Base-by-base conservation (phyloP, 2,329 filamentous ascomycete genomes). In the Ophiognomonia clavigignenti-juglandacearum region DNA sequence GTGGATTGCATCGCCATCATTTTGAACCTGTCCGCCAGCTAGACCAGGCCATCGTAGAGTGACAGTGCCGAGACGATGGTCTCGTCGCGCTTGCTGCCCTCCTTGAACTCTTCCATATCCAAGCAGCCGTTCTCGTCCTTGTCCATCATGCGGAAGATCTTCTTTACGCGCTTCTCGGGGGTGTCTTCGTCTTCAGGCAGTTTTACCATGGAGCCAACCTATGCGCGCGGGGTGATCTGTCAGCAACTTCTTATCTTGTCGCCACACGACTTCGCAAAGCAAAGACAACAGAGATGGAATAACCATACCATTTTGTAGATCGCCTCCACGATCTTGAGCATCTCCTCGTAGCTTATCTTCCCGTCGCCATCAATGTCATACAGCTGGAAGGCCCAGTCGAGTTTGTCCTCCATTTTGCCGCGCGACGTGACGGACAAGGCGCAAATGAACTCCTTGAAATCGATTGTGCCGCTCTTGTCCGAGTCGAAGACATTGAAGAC, bases 131-230 rank as follows among this genome's bases (percentile, higher is more conserved):
- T 97, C 73, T 97, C 92, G 66, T 98, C 93, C 78, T 98, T 98
- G 76, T 98, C 93, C 93, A 98, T 98, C 93, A 97, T 97, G 61
- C 86, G 80, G 77, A 98, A 98, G 68, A 98, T 97, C 77, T 98
- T 98, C 69, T 78, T 83, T 54, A 98, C 93, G 55, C 93, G 86
- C 76, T 98, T 98, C 77, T 97, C 92, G 16, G 93, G 93, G 48
- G 93, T 98, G 71, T 98, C 92, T 74, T 98, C 93, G 71, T 98
- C 93, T 68, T 96, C 90, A 43, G 93, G 93, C 37, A 98, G 78
- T 70, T 97, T 97, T 60, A 98, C 93, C 93, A 98, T 98, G 43
- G 91, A 96, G 56, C 93, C 93, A 61, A 96, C 91, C 91, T 96
- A 57, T 18, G 7, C 31, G 43, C 20, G 31, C 31, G 29, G 4